Evolutionary conservation across 2,329 filamentous ascomycete genomes (phyloP), one percentile per base, ranked within the genome.

Genomic region (Pyrenophora seminiperda): DNA sequence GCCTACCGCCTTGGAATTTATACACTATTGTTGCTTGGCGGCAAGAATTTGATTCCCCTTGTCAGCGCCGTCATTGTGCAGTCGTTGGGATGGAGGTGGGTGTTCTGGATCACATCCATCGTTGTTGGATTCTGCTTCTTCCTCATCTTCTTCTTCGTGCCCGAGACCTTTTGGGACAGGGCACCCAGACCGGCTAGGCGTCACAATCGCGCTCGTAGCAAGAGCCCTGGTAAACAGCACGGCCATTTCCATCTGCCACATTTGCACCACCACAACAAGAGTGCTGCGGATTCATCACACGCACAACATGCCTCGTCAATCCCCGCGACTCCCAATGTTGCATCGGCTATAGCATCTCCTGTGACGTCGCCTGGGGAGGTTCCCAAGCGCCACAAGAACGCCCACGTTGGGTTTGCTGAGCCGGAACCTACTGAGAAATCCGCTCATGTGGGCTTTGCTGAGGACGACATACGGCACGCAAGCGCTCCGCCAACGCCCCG

Each of bases 91-190:
- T 97, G 93, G 93, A 85, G 91, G 71, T 96, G 91, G 91, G 89
- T 90, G 0, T 96, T 96, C 62, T 95, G 88, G 88, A 86, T 96
- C 47, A 85, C 96, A 37, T 84, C 91, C 0, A 89, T 96, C 3
- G 77, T 96, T 7, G 88, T 91, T 27, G 90, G 80, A 0, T 82
- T 90, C 39, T 86, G 85, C 52, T 81, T 86, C 30, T 70, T 83
- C 15, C 75, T 96, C 2, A 79, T 97, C 1, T 96, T 96, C 70
- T 79, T 97, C 51, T 96, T 96, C 62, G 90, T 96, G 0, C 93
- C 93, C 0, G 93, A 97, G 75, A 96, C 91, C 0, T 97, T 96
- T 60, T 97, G 93, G 93, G 91, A 97, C 71, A 81, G 93, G 39
- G 87, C 88, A 2, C 91, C 92, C 7, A 74, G 76, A 22, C 76